Evolutionary conservation across 2,329 filamentous ascomycete genomes (phyloP).

Genomic region (Talaromyces marneffei): DNA sequence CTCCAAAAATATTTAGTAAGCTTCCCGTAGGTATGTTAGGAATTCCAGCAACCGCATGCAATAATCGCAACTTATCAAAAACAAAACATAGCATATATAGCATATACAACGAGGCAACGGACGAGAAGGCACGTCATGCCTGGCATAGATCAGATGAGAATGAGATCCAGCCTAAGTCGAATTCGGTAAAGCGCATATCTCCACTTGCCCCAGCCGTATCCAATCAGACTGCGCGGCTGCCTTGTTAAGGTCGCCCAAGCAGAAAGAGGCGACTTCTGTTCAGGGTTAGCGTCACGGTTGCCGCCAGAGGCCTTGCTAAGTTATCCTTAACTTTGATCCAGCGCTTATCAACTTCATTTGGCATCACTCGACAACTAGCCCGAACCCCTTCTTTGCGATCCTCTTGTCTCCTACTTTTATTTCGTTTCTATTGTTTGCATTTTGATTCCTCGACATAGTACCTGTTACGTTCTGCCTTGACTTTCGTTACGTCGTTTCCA

Average conservation of each 20-base stretch:
- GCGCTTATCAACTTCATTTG: conserved; percentile 2
- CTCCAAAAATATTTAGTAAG: too few species aligned
- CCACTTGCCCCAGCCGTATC: neutral
- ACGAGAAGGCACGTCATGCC: neutral
- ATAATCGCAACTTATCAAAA: too few species aligned
- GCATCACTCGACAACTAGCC: neutral
- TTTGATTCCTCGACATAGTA: neutral
- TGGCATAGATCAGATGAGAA: neutral
- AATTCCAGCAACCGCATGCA: too few species aligned
- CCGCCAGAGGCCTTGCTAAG: neutral
- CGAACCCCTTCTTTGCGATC: neutral
- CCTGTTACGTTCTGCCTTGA: neutral
- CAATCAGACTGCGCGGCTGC: neutral
- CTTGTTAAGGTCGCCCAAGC: neutral
- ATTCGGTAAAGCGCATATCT: neutral
- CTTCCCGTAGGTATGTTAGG: too few species aligned
- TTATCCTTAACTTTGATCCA: conserved; percentile 1
- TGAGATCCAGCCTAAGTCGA: neutral
- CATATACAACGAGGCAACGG: too few species aligned
- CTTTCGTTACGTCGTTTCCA: neutral
- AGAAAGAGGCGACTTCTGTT: conserved; percentile 7
- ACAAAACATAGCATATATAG: too few species aligned
- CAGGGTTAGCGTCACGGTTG: neutral
- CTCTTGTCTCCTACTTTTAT: neutral
- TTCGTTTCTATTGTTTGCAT: neutral